Evolutionary conservation across 306 rosid species (phyloP).

Genomic region (Lagenaria siceraria): DNA sequence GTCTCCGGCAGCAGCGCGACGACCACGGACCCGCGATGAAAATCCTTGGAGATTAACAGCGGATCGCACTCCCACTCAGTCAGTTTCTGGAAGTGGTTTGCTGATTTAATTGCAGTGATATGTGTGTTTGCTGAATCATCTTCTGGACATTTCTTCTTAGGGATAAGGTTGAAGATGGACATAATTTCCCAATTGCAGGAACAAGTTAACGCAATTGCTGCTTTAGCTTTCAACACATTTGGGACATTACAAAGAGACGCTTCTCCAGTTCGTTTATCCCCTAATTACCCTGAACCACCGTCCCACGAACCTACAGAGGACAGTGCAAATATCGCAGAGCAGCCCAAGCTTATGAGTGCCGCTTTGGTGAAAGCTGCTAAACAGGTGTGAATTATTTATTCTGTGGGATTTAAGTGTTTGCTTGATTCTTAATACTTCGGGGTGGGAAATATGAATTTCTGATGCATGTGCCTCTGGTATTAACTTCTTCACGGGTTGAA

Average conservation of each 20-base stretch:
- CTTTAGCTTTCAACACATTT: constrained; percentile 61
- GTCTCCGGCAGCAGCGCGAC: no score
- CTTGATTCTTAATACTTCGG: no score
- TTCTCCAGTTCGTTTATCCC: constrained; percentile 64
- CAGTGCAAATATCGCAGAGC: constrained; percentile 35
- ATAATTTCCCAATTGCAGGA: constrained; percentile 85
- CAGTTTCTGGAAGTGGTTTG: background rate
- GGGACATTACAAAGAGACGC: constrained; percentile 90
- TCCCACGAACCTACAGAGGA: constrained; percentile 43
- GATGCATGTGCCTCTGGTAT: background rate
- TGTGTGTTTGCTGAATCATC: background rate
- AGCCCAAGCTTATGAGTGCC: constrained; percentile 68
- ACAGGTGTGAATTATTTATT: constrained; percentile 37
- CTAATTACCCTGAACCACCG: constrained; percentile 77
- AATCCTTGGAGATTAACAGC: no score
- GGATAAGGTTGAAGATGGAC: constrained; percentile 36
- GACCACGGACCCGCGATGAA: no score
- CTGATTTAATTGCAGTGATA: background rate
- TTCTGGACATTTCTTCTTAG: background rate
- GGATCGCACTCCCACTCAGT: background rate
- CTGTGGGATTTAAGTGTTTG: background rate
- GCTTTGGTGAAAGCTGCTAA: constrained; percentile 70
- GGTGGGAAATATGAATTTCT: background rate
- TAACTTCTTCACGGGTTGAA: background rate
- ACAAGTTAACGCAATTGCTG: constrained; percentile 56